Base-by-base conservation (phyloP, 1,284 basidiomycete genomes). In the Takashimella tepidaria region DNA sequence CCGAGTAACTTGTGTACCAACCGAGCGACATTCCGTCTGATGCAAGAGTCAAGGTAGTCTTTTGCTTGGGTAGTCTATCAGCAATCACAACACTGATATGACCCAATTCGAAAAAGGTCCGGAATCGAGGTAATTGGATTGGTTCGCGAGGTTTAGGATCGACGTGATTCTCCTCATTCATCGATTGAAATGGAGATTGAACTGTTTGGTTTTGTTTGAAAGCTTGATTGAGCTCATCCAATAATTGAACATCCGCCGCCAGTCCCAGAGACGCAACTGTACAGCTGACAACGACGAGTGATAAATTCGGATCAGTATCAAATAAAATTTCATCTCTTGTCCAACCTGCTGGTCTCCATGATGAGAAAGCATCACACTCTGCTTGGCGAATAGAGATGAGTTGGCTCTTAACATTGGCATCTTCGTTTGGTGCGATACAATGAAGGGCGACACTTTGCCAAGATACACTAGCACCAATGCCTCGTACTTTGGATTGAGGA, bases 331-430 rank as follows among this genome's bases (percentile, higher is more conserved):
- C 66, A 13, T 65, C 62, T 6, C 65, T 46, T 2, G 56, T 61
- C 68, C 70, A 74, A 0, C 66, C 68, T 1, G 48, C 46, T 1
- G 71, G 72, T 31, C 66, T 44, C 70, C 73, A 74, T 0, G 68
- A 68, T 0, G 68, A 65, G 21, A 72, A 56, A 0, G 69, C 66
- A 37, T 67, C 64, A 20, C 72, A 53, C 12, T 67, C 60, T 2
- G 67, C 67, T 42, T 63, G 57, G 0, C 64, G 60, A 25, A 74
- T 57, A 1, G 63, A 62, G 8, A 70, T 22, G 4, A 74, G 57
- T 44, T 70, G 66, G 11, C 48, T 56, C 46, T 61, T 62, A 27
- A 70, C 66, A 26, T 62, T 45, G 10, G 11, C 19, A 12, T 45
- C 47, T 23, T 72, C 67, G 1, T 63, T 62, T 0, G 68, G 66